Evolutionary conservation across 495 filamentous ascomycete species (phyloP).

Genomic region (Collariella sp.): DNA sequence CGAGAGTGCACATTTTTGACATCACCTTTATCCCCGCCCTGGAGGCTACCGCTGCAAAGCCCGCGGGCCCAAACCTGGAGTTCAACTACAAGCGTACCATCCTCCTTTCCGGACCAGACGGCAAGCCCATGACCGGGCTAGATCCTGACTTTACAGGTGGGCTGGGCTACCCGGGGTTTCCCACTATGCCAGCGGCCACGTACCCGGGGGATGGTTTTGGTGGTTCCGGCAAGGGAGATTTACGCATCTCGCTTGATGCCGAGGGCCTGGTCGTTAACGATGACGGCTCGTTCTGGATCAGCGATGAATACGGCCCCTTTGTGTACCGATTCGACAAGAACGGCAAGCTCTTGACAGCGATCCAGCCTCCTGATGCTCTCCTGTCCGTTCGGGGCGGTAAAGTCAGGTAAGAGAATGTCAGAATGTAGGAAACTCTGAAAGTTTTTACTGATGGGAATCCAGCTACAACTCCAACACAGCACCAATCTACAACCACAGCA

Average conservation of each 20-base stretch:
- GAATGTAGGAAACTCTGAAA: no score
- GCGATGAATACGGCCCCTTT: constrained; percentile 74
- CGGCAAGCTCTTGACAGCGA: constrained; percentile 56
- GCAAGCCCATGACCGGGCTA: constrained; percentile 61
- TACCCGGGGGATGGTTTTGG: constrained; percentile 72
- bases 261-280: constrained; percentile 61
- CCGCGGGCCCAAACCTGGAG: constrained; percentile 55
- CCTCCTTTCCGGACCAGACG: constrained; percentile 57
- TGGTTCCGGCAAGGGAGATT: constrained; percentile 45
- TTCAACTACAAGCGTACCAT: constrained; percentile 61
- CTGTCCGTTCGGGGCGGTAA: constrained; percentile 56
- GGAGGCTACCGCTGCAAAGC: constrained; percentile 45
- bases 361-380: constrained; percentile 58
- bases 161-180: constrained; percentile 51
- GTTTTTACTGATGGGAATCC: background rate
- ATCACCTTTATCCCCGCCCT: constrained; percentile 48
- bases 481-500: constrained; percentile 49
- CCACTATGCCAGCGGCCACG: constrained; percentile 55
- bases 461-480: constrained; percentile 41
- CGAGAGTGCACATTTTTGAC: constrained; percentile 63
- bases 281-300: constrained; percentile 65
- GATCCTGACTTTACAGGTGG: constrained; percentile 52
- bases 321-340: constrained; percentile 52
- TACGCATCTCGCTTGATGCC: constrained; percentile 54
- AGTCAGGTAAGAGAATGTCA: constrained; percentile 7